These are phyloP conservation scores for Cryphonectria nitschkei DNA, from an alignment of 2,329 filamentous ascomycete species.

Conservation along the genomic window DNA sequence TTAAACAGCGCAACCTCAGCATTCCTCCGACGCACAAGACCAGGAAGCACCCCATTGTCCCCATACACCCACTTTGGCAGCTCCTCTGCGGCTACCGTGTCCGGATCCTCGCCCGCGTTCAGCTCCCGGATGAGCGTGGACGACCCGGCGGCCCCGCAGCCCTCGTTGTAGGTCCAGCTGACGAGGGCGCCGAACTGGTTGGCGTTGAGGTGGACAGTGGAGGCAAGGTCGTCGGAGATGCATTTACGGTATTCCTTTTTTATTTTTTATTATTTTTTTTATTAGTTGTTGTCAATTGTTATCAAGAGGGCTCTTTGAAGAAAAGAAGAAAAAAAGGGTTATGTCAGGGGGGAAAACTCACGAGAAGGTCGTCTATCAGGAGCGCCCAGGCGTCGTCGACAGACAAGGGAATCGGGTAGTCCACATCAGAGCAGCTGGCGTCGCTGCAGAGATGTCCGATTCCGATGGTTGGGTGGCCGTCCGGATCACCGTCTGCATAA, in stretches of 20 bases:
- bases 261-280: no score
- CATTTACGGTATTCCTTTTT: constrained; percentile 40
- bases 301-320: no score
- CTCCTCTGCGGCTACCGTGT: constrained; percentile 48
- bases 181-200: constrained; percentile 59
- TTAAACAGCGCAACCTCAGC: constrained; percentile 49
- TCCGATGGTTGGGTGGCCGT: not conserved
- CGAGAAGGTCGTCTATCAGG: not conserved
- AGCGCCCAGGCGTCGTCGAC: not conserved
- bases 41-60: constrained; percentile 43
- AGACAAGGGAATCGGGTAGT: not conserved
- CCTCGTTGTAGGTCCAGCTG: constrained; percentile 56
- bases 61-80: constrained; percentile 53
- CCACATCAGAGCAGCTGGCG: not conserved
- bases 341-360: not conserved
- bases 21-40: constrained; percentile 46
- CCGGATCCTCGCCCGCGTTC: not conserved
- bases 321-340: no score
- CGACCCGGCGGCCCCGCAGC: constrained; percentile 44
- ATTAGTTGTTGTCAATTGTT: no score
- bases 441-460: not conserved
- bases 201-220: constrained; percentile 46
- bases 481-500: not conserved
- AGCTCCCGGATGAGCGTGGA: constrained; percentile 43
- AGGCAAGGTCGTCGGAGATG: constrained; percentile 42